These are phyloP conservation scores for Hyaloperonospora brassicae DNA, from an alignment of 352 stramenopile species.

Conservation along the genomic window DNA sequence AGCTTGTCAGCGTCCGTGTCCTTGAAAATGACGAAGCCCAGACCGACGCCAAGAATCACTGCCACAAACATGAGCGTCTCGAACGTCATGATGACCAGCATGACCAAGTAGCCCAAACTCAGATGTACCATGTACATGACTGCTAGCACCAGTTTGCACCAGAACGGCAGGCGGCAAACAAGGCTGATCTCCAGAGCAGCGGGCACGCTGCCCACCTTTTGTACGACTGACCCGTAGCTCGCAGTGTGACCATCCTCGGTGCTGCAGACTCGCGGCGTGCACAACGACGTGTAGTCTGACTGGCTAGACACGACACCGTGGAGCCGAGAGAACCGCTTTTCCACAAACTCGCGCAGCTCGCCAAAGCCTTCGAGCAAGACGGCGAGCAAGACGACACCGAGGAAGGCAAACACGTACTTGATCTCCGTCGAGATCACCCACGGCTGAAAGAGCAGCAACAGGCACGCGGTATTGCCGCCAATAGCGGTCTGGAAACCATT, in stretches of 20 bases:
- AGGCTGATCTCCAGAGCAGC: conserved; percentile 29
- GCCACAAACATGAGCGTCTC: conserved; percentile 76
- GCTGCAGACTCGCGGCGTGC: conserved; percentile 26
- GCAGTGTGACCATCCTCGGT: background rate
- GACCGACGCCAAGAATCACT: conserved; percentile 57
- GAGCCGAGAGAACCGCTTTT: conserved; percentile 38
- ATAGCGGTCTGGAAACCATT: conserved; percentile 73
- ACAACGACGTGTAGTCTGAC: conserved; percentile 45
- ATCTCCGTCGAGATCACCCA: conserved; percentile 54
- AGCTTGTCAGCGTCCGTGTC: conserved; percentile 66
- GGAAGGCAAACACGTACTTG: conserved; percentile 75
- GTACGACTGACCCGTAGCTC: conserved; percentile 14
- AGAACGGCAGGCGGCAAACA: conserved; percentile 40
- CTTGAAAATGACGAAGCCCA: conserved; percentile 78
- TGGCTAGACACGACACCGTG: conserved; percentile 53
- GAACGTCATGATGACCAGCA: conserved; percentile 83
- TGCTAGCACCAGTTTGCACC: conserved; percentile 58
- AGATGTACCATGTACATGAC: conserved; percentile 71
- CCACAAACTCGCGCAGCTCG: conserved; percentile 39
- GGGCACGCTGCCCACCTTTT: conserved; percentile 24
- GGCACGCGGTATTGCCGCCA: conserved; percentile 46
- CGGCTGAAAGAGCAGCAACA: conserved; percentile 73
- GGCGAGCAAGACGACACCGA: conserved; percentile 56
- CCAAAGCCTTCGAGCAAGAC: conserved; percentile 61
- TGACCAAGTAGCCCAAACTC: conserved; percentile 71